Evolutionary conservation across 495 filamentous ascomycete genomes (phyloP), one percentile per base, ranked within the genome.

Genomic region (Aspergillus campestris): DNA sequence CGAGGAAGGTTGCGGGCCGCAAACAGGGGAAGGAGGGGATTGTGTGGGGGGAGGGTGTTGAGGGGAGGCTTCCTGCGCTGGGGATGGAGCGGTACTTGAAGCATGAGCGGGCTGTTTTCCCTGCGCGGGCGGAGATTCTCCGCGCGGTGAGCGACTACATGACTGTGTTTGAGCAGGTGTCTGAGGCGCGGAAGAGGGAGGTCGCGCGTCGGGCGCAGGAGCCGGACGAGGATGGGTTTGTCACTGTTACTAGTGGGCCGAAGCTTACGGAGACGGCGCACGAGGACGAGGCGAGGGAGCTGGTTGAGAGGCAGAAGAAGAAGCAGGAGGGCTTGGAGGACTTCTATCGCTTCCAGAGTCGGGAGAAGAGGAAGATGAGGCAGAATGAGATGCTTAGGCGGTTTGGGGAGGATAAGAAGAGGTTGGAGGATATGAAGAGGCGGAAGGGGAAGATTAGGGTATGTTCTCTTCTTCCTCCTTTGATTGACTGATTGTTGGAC

Each of bases 151-250:
- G 95, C 51, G 75, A 80, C 8, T 97, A 84, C 67, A 94, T 96
- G 77, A 74, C 74, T 9, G 66, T 74, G 7, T 96, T 86, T 58
- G 71, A 75, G 41, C 65, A 71, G 36, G 74, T 78, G 29, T 82
- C 94, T 57, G 77, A 80, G 39, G 79, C 82, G 37, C 78, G 80
- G 14, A 72, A 72, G 38, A 78, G 78, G 18, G 69, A 79, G 13
- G 79, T 78, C 30, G 78, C 82, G 50, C 72, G 73, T 45, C 66
- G 79, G 48, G 75, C 84, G 37, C 77, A 81, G 54, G 82, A 84
- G 55, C 87, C 92, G 8, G 92, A 98, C 60, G 89, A 87, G 58
- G 94, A 98, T 64, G 92, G 92, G 8, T 98, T 98, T 58, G 74
- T 96, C 14, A 96, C 88, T 29, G 94, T 98, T 28, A 86, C 82